Evolutionary conservation across 345 rosid species (phyloP).

Genomic region (Pugionium dolabratum): DNA sequence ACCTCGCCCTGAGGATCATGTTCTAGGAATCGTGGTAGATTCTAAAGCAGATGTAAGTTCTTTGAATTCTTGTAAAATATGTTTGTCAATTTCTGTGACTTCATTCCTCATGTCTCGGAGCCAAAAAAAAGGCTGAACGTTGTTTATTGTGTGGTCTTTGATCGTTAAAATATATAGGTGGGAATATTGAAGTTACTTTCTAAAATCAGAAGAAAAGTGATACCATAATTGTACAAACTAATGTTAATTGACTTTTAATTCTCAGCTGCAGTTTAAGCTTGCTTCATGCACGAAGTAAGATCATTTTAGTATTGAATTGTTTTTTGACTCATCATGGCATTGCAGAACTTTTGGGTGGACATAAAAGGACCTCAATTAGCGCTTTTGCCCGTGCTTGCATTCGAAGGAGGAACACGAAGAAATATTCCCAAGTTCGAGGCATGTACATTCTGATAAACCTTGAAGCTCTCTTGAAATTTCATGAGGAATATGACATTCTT

Average conservation of each 20-base stretch:
- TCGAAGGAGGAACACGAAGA: slow-evolving; percentile 85
- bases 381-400: slow-evolving; percentile 78
- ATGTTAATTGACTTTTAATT: background rate
- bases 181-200: background rate
- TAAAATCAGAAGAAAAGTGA: slow-evolving; percentile 7
- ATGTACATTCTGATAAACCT: slow-evolving; percentile 12
- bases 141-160: slow-evolving; percentile 1
- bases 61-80: slow-evolving; percentile 14
- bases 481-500: background rate
- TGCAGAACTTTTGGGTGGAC: slow-evolving; percentile 72
- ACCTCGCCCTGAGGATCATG: slow-evolving; percentile 64
- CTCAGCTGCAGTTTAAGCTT: background rate
- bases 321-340: slow-evolving; percentile 5
- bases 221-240: background rate
- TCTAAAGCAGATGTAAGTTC: slow-evolving; percentile 71
- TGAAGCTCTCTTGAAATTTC: background rate
- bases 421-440: slow-evolving; percentile 80
- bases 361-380: slow-evolving; percentile 74
- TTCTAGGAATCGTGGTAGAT: slow-evolving; percentile 87
- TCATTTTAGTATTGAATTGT: background rate
- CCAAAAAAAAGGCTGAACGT: background rate
- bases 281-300: background rate
- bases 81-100: background rate
- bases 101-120: background rate
- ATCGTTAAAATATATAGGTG: background rate